Evolutionary conservation across 306 rosid genomes (phyloP), one percentile per base, ranked within the genome.

Genomic region (Quercus wislizeni): DNA sequence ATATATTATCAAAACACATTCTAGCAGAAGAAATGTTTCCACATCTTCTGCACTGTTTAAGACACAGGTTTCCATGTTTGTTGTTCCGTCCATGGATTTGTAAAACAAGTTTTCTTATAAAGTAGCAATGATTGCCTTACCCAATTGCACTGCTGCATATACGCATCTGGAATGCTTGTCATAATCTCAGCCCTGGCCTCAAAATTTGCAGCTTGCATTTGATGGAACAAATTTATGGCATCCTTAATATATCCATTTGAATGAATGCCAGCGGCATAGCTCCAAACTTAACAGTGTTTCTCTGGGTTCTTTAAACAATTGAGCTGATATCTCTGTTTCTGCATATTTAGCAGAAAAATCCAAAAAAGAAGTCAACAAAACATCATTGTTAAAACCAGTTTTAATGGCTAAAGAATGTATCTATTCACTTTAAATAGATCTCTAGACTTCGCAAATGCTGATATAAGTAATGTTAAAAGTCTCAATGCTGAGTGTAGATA

Each of bases 311-410:
- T 68, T 54, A 62, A 88, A 90, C 61, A 88, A 58, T 27, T 79
- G 79, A 63, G 74, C 76, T 3, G 90, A 83, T 62, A 49, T 76
- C 81, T 63, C 88, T 54, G 79, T 52, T 78, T 77, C 31, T 54
- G 88, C 90, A 31, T 85, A 85, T 59, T 83, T 86, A 1, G 93
- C 83, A 46, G 84, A 82, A 74, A 87, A 82, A 77, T 88, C 91
- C 63, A 86, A 78, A 71, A 90, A 86, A 76, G 89, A 80, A 74
- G 82, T 84, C 25, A 74, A 82, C 84, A 88, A 79, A 71, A 90
- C 55, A 75, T 84, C 82, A 43, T 90, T 87, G 23, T 13, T 58
- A n/a, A 82, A 70, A 43, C 93, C 91, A 23, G 82, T 71, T 82
- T 88, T 86, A 21, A 76, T 76, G 30, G 80, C 74, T 70, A 82